phyloP scores from a whole-genome alignment of 495 filamentous ascomycete species.

The Penicillium coprophilum region DNA sequence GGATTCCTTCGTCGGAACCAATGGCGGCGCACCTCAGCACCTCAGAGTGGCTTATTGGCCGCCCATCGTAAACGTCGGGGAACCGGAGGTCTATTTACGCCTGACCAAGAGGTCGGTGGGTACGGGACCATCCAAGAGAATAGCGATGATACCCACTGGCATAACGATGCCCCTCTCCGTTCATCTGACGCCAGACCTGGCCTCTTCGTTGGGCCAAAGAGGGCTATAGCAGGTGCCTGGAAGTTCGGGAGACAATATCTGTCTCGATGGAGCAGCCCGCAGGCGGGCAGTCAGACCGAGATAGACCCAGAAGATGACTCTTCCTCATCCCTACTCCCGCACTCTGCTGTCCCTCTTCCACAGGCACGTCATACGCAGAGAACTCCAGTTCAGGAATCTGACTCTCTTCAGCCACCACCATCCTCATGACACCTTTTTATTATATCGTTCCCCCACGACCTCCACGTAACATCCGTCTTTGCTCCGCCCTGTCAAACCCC shows the following conservation, averaged over 20 bases:
- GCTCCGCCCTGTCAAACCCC: not conserved
- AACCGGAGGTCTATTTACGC: not conserved
- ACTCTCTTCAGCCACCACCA: conserved; percentile 4
- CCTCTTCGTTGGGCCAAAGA: conserved; percentile 39
- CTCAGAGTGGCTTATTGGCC: conserved; percentile 22
- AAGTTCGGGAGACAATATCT: conserved; percentile 30
- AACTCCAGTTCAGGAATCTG: not conserved
- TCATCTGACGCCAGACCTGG: conserved; percentile 1
- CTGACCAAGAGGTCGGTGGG: conserved; percentile 9
- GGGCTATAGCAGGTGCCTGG: conserved; percentile 29
- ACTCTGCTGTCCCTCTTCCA: conserved; percentile 6
- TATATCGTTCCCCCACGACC: not conserved
- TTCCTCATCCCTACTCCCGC: conserved; percentile 24
- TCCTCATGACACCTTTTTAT: conserved; percentile 1
- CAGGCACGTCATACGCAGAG: conserved; percentile 4
- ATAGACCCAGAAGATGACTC: conserved; percentile 9
- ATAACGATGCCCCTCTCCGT: not conserved
- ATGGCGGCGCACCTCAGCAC: conserved; percentile 31
- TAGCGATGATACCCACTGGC: conserved; percentile 3
- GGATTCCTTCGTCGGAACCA: conserved; percentile 12
- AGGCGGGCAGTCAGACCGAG: conserved; percentile 16
- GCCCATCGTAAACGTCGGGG: conserved; percentile 26
- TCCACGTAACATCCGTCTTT: not conserved
- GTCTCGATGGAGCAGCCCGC: conserved; percentile 27
- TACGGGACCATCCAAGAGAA: conserved; percentile 36